A percentile compares a stretch with the other conserved stretches of the same genome.
These are phyloP conservation scores for Phytopythium vexans DNA, from an alignment of 352 stramenopile species.

Conservation along the genomic window DNA sequence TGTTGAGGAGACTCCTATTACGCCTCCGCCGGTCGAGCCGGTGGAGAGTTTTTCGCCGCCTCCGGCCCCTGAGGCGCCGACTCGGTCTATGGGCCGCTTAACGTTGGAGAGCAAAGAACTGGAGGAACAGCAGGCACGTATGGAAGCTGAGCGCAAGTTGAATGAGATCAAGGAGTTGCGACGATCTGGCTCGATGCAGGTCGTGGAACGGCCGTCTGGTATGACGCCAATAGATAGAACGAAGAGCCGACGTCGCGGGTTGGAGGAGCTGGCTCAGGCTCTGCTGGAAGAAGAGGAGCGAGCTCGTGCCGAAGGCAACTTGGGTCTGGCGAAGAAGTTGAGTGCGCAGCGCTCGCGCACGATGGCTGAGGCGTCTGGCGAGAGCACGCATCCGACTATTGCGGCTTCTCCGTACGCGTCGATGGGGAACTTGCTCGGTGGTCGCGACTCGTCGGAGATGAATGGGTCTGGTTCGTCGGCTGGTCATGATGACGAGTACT, in stretches of 20 bases:
- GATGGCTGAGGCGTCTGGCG: constrained; percentile 51
- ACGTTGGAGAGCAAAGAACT: constrained; percentile 50
- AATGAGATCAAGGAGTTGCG: constrained; percentile 79
- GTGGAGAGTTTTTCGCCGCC: constrained; percentile 20
- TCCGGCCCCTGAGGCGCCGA: constrained; percentile 22
- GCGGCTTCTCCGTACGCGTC: constrained; percentile 30
- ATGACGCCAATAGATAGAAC: constrained; percentile 61
- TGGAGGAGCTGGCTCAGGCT: constrained; percentile 79
- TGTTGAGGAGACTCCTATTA: constrained; percentile 4
- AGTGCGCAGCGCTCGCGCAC: constrained; percentile 73
- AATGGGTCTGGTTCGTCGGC: background rate
- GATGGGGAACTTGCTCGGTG: constrained; percentile 35
- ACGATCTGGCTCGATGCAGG: constrained; percentile 55
- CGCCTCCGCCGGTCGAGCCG: constrained; percentile 7
- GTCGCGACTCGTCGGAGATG: constrained; percentile 4
- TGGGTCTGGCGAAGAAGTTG: constrained; percentile 73
- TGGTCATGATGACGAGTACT: background rate
- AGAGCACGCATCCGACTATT: constrained; percentile 28
- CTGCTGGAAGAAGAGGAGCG: constrained; percentile 78
- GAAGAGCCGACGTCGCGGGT: constrained; percentile 62
- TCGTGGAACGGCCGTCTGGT: constrained; percentile 47
- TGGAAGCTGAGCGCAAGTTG: constrained; percentile 79
- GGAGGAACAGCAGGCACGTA: constrained; percentile 72
- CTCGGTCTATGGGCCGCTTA: constrained; percentile 28
- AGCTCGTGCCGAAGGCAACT: constrained; percentile 71